phyloP scores from a whole-genome alignment of 1,284 basidiomycete species.

The Pseudozyma thailandica region DNA sequence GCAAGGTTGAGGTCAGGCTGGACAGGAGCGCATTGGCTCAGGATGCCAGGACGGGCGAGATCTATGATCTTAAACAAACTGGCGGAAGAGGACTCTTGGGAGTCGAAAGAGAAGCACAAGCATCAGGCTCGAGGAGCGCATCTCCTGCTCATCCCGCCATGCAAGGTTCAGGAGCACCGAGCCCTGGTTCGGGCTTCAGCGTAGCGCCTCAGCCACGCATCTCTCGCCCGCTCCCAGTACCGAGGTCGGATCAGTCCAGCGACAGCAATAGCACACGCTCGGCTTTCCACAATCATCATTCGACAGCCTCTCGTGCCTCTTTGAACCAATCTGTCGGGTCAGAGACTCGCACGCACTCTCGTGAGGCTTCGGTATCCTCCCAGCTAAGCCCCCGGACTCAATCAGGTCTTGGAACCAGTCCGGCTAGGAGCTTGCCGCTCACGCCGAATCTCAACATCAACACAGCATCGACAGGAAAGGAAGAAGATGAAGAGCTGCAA shows the following conservation, averaged over 20 bases:
- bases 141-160: not conserved
- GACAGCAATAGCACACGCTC: conserved; percentile 30
- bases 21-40: conserved; percentile 44
- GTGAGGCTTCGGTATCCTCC: not conserved
- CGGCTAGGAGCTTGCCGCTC: conserved; percentile 12
- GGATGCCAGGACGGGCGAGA: conserved; percentile 34
- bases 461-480: not conserved
- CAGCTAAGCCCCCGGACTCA: conserved; percentile 2
- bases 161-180: not conserved
- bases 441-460: conserved; percentile 22
- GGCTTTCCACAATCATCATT: conserved; percentile 1
- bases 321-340: not conserved
- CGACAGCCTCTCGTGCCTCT: not conserved
- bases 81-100: conserved; percentile 9
- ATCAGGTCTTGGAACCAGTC: not conserved
- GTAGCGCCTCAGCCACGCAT: not conserved
- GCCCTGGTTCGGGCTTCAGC: conserved; percentile 2
- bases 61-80: conserved; percentile 21
- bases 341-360: conserved; percentile 3
- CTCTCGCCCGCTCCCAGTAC: conserved; percentile 31
- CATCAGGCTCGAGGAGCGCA: conserved; percentile 14
- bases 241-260: conserved; percentile 24
- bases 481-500: conserved; percentile 41
- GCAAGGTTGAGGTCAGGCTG: conserved; percentile 45
- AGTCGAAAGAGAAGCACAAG: not conserved